Evolutionary conservation across 805 yeast species (phyloP).

Genomic region (Zygoascus bituminiphila): DNA sequence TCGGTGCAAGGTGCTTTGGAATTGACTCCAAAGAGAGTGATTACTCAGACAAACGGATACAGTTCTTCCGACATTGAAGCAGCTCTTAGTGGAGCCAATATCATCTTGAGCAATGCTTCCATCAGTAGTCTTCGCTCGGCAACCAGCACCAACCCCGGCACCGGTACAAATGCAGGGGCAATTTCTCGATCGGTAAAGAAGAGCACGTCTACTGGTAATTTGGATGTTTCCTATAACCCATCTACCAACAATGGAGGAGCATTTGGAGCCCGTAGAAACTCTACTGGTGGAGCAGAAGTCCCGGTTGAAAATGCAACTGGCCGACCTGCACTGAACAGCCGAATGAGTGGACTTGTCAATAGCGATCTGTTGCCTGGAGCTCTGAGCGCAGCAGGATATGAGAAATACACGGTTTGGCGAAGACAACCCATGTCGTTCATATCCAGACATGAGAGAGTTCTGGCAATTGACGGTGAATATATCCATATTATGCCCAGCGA

Average conservation of each 20-base stretch:
- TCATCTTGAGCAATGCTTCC: not conserved
- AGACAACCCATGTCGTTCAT: conserved; percentile 79
- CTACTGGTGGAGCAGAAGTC: not conserved
- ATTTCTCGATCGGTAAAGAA: not conserved
- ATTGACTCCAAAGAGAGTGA: conserved; percentile 35
- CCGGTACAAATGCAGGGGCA: not conserved
- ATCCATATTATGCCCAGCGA: conserved; percentile 82
- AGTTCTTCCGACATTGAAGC: conserved; percentile 2
- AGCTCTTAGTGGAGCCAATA: not conserved
- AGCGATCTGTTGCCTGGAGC: not conserved
- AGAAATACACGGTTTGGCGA: conserved; percentile 82
- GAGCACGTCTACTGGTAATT: not conserved
- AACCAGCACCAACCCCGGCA: conserved; percentile 9
- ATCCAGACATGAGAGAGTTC: conserved; percentile 68
- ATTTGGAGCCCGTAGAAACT: conserved; percentile 1
- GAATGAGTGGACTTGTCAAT: conserved; percentile 2
- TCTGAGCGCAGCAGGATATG: conserved; percentile 45
- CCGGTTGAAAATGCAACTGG: not conserved
- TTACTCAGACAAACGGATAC: conserved; percentile 28
- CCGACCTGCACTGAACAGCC: not conserved
- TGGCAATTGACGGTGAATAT: conserved; percentile 92
- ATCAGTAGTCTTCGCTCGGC: conserved; percentile 8
- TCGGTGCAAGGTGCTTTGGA: conserved; percentile 35
- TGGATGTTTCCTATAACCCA: not conserved
- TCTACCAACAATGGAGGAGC: not conserved